Evolutionary conservation across 2,329 filamentous ascomycete genomes (phyloP), one percentile per base, ranked within the genome.

Genomic region (Ambrosiella xylebori): DNA sequence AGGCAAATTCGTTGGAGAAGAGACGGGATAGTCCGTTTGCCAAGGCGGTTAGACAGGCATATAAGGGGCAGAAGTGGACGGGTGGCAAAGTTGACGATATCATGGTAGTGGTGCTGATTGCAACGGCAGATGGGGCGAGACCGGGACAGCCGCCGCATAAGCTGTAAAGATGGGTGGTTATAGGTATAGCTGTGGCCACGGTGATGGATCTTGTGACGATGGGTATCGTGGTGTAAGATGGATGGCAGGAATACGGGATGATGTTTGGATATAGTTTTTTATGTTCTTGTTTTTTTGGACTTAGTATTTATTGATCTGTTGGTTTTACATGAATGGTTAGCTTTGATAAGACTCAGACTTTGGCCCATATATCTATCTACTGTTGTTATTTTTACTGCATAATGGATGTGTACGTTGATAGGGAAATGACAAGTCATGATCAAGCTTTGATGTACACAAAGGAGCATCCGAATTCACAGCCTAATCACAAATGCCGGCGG

Each of bases 21-120:
- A 88, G 85, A 65, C 74, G 87, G 56, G 87, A 97, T 68, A 89
- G 91, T 0, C 93, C 93, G 0, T 98, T 98, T 69, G 89, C 93
- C 45, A 95, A 88, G 70, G 89, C 96, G 69, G 88, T 96, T 17
- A 88, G 93, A 68, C 86, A 84, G 66, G 83, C 86, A 66, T 95
- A 87, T 64, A 91, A 93, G 0, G 76, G 84, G 41, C 91, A 97
- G 69, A 80, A 82, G 60, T 98, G 88, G 81, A 82, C 82, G 60
- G 93, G 93, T 59, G 93, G 93, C 56, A 98, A 98, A 70, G 80
- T 94, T 17, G 93, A 98, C 68, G 93, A 98, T 69, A 96, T 98
- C 60, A 91, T 88, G 65, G 88, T 88, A 3, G 75, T 98, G 55
- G 83, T 90, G 12, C 81, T 84, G 38, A 74, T 95, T 37, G 88